A percentile compares a stretch with the other conserved stretches of the same genome.
phyloP scores from a whole-genome alignment of 169 alveolate species.

The Plasmodium falciparum region DNA sequence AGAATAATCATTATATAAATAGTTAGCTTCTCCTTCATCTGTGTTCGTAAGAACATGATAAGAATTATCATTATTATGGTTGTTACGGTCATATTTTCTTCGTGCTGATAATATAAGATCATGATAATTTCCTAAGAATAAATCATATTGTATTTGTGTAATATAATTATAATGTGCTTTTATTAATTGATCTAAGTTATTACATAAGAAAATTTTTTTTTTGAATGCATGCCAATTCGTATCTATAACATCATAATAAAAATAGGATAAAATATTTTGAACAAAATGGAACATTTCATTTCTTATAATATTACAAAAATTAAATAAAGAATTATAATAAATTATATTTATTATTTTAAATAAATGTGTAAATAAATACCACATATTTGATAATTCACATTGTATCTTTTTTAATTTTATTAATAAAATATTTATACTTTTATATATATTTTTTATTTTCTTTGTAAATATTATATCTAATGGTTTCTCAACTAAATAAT shows the following conservation, averaged over 20 bases:
- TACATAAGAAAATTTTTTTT: constrained; percentile 20
- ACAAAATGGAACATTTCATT: constrained; percentile 74
- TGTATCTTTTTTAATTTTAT: constrained; percentile 53
- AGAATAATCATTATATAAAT: neutral
- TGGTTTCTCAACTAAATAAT: constrained; percentile 49
- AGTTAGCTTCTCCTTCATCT: neutral
- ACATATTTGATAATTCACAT: constrained; percentile 59
- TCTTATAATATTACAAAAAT: constrained; percentile 47
- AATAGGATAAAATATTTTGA: constrained; percentile 57
- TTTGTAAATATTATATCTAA: constrained; percentile 65
- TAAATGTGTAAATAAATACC: constrained; percentile 71
- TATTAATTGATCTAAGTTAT: constrained; percentile 38
- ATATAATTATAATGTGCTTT: constrained; percentile 56
- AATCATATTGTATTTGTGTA: constrained; percentile 46
- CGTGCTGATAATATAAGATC: neutral
- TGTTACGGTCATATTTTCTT: no score
- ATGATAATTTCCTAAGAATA: constrained; percentile 32
- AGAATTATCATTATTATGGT: neutral
- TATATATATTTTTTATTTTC: constrained; percentile 40
- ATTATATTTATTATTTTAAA: constrained; percentile 62
- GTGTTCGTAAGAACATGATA: neutral
- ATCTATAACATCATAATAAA: constrained; percentile 67
- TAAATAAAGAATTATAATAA: constrained; percentile 55
- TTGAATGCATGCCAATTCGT: constrained; percentile 61
- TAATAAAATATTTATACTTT: constrained; percentile 46